Evolutionary conservation across 495 filamentous ascomycete species (phyloP), one percentile per base, ranked within the genome.

Genomic region (Podospora pseudoanserina): DNA sequence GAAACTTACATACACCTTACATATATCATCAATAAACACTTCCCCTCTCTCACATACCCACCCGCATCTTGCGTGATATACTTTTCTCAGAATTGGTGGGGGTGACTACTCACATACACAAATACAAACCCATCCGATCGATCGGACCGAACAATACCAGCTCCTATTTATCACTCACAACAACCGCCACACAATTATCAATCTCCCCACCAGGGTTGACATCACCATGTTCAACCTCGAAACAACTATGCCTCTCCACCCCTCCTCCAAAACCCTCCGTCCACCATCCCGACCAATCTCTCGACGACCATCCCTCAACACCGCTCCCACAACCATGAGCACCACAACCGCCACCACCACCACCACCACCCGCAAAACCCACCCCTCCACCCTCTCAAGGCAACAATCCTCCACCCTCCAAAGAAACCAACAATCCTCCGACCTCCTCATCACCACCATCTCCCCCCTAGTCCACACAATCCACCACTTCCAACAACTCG

Each of bases 401-500:
- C 39, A 49, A 32, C 30, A 32, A 49, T 49, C 39, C 39, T 49
- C 39, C 39, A 11, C 39, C 39, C 5, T 49, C 5, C 39, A 49
- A 49, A 49, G 39, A 16, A 11, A 49, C 39, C 39, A 49, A 49
- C 39, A 49, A 49, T 49, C 39, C 39, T 9, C 39, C 39, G 39
- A 49, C 39, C 7, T 49, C 39, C 7, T 75, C 60, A 66, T 73
- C 7, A 64, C 71, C 39, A 63, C 69, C 44, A 63, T 77, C 32
- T 68, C 65, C 0, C 75, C 77, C 11, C 68, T 73, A 49, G 30
- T 80, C 16, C 68, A 63, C 53, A 66, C 71, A 55, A 71, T 77
- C n/a, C 60, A 74, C 4, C 76, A 74, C 59, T 78, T 72, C 68
- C 80, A 77, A 30, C 73, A 71, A 30, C 58, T 77, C 1, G 60